A percentile compares a stretch with the other conserved stretches of the same genome.
These are phyloP conservation scores for Zasmidium angulare DNA, from an alignment of 2,329 filamentous ascomycete genomes.

Conservation along the genomic window DNA sequence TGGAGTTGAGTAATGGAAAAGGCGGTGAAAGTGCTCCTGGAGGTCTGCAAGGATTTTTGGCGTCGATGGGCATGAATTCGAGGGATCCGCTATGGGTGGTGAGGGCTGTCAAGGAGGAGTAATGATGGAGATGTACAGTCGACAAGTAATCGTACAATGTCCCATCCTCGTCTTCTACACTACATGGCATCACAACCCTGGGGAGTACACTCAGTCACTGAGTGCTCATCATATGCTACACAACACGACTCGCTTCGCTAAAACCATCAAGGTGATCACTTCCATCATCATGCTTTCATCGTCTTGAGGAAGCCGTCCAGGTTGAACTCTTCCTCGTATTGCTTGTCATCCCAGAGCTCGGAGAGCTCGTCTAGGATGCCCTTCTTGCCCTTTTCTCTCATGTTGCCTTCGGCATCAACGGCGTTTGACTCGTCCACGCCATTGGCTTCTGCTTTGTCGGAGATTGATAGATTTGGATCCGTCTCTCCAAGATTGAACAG, in stretches of 20 bases:
- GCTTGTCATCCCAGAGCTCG: constrained; percentile 94
- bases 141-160: background rate
- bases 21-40: constrained; percentile 12
- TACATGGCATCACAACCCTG: background rate
- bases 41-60: constrained; percentile 32
- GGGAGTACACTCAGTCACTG: background rate
- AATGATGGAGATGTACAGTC: background rate
- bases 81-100: constrained; percentile 49
- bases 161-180: background rate
- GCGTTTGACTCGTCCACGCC: constrained; percentile 78
- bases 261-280: background rate
- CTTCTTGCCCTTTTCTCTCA: constrained; percentile 94
- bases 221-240: background rate
- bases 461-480: constrained; percentile 39
- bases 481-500: constrained; percentile 89
- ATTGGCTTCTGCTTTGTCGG: constrained; percentile 39
- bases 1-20: constrained; percentile 48
- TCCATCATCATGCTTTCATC: constrained; percentile 64
- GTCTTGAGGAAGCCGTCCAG: constrained; percentile 91
- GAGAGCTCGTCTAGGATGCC: constrained; percentile 92
- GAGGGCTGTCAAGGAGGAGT: constrained; percentile 34
- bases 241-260: background rate
- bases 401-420: constrained; percentile 76
- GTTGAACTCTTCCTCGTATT: constrained; percentile 98
- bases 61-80: constrained; percentile 33